phyloP scores from a whole-genome alignment of 164 flowering plant genomes.

The Stephania cephalantha region DNA sequence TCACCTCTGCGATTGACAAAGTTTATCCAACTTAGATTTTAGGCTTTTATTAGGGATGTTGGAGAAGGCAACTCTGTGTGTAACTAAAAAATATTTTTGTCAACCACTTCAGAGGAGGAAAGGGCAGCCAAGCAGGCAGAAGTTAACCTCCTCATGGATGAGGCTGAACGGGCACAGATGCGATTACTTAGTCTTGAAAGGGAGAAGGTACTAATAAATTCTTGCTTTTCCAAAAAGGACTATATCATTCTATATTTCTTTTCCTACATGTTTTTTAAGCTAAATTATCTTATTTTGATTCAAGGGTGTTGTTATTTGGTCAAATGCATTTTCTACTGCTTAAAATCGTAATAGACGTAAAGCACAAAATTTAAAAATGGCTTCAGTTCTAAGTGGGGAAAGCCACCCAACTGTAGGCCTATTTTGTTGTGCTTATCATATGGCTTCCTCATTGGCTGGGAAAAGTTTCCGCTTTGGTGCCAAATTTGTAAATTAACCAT shows the following conservation, averaged over 20 bases:
- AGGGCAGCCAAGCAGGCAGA: slow-evolving; percentile 94
- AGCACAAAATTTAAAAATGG: no score
- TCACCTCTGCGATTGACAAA: neutral
- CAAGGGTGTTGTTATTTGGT: no score
- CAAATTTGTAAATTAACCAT: no score
- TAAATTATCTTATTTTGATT: neutral
- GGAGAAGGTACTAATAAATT: slow-evolving; percentile 63
- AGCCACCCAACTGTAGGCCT: no score
- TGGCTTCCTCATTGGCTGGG: no score
- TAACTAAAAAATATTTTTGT: neutral
- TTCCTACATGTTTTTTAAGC: neutral
- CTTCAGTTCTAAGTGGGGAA: no score
- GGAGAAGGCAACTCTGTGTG: neutral
- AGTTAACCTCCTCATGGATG: slow-evolving; percentile 89
- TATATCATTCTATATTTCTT: neutral
- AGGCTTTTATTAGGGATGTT: slow-evolving; percentile 5
- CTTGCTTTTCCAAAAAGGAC: neutral
- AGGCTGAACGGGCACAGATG: slow-evolving; percentile 93
- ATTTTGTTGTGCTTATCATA: no score
- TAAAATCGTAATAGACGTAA: no score
- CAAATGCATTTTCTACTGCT: no score
- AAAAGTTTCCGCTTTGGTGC: no score
- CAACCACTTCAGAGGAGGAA: slow-evolving; percentile 69
- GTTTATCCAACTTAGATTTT: neutral
- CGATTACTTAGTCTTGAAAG: slow-evolving; percentile 89